A percentile compares a stretch with the other conserved stretches of the same genome.
phyloP scores from a whole-genome alignment of 2,329 filamentous ascomycete genomes.

The Aureobasidium lini region DNA sequence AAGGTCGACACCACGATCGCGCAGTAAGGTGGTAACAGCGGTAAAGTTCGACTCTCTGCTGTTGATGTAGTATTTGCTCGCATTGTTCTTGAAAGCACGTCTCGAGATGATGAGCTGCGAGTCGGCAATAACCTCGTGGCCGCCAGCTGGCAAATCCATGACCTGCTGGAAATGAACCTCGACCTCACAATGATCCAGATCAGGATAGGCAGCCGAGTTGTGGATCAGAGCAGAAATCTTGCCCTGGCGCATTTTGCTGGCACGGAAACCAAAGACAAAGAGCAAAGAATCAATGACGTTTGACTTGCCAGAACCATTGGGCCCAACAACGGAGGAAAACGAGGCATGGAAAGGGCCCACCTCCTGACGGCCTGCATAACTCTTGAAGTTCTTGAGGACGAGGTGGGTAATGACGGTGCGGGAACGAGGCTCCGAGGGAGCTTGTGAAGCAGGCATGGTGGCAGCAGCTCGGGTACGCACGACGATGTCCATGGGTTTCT shows the following conservation, averaged over 20 bases:
- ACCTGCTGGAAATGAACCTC: conserved; percentile 96
- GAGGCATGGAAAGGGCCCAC: conserved; percentile 95
- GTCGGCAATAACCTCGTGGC: conserved; percentile 68
- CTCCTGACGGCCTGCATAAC: conserved; percentile 89
- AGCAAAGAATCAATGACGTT: conserved; percentile 97
- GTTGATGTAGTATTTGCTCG: conserved; percentile 97
- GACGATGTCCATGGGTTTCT: conserved; percentile 90
- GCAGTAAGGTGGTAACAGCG: conserved; percentile 76
- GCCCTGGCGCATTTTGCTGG: conserved; percentile 98
- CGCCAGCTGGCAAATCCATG: conserved; percentile 73
- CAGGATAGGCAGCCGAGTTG: conserved; percentile 80
- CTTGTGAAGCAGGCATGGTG: conserved; percentile 53
- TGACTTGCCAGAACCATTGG: conserved; percentile 96
- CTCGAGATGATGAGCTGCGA: conserved; percentile 83
- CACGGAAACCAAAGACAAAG: conserved; percentile 98
- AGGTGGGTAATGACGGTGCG: conserved; percentile 90
- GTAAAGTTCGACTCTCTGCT: conserved; percentile 86
- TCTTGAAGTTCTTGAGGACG: conserved; percentile 95
- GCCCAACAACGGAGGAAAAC: conserved; percentile 95
- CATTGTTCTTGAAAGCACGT: conserved; percentile 94
- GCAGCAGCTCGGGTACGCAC: conserved; percentile 72
- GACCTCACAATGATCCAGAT: conserved; percentile 88
- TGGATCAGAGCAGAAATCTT: conserved; percentile 97
- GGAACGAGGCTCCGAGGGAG: conserved; percentile 69
- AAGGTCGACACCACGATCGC: conserved; percentile 82